These are phyloP conservation scores for Sugiyamaella sp. DNA, from an alignment of 1,139 yeast genomes.

Conservation along the genomic window DNA sequence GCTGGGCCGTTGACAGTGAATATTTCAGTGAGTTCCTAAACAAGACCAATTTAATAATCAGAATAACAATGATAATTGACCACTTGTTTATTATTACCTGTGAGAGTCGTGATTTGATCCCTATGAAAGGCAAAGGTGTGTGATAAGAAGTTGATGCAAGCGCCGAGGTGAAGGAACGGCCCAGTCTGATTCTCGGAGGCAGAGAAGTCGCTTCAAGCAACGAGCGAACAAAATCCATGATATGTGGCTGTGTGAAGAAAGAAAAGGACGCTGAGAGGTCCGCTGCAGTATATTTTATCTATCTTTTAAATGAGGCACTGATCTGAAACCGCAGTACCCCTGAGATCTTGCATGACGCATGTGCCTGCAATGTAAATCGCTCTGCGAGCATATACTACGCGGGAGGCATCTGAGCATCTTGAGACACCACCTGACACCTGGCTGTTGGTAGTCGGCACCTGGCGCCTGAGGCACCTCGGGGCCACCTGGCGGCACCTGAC, in stretches of 20 bases:
- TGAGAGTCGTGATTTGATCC: constrained; percentile 40
- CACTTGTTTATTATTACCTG: constrained; percentile 41
- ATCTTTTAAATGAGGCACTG: constrained; percentile 4
- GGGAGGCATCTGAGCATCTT: no score
- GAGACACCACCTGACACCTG: no score
- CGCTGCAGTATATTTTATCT: background rate
- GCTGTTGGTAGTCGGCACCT: no score
- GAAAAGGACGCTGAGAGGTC: background rate
- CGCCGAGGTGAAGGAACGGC: background rate
- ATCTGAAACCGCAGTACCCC: constrained; percentile 8
- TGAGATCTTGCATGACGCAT: constrained; percentile 1
- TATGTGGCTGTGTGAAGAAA: background rate
- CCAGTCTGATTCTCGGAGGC: background rate
- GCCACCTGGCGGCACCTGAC: no score
- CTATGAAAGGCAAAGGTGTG: constrained; percentile 37
- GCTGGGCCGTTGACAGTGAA: constrained; percentile 35
- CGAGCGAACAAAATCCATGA: background rate
- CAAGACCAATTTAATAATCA: constrained; percentile 41
- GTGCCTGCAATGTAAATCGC: constrained; percentile 3
- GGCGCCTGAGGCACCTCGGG: no score
- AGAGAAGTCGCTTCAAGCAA: background rate
- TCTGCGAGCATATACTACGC: no score
- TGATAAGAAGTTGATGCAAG: background rate
- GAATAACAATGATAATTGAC: constrained; percentile 38
- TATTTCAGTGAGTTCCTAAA: constrained; percentile 34